Percentiles rank a stretch among this genome's conserved stretches.
These are phyloP conservation scores for Psilocybe sp. DNA, from an alignment of 768 basidiomycete species.

Conservation along the genomic window DNA sequence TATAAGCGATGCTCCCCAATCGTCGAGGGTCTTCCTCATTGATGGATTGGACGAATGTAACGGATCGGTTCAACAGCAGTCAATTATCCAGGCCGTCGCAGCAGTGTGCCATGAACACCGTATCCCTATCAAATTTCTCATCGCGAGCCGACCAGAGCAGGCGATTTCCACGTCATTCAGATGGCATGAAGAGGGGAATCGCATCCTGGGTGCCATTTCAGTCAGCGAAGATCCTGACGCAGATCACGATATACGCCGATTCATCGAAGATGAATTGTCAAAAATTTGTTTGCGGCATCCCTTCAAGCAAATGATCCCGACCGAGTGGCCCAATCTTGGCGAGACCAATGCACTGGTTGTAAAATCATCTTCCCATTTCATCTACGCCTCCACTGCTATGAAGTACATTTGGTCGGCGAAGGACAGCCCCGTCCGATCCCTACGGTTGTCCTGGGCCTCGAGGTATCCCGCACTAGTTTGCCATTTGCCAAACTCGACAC, in stretches of 20 bases:
- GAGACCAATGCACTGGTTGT: background rate
- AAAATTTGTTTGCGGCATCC: background rate
- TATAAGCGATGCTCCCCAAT: background rate
- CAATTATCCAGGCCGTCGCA: background rate
- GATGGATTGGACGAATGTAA: slow-evolving; percentile 4
- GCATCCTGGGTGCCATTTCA: background rate
- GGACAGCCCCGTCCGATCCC: background rate
- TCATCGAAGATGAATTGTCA: background rate
- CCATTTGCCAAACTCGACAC: background rate
- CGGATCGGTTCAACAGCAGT: background rate
- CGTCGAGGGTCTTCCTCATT: background rate
- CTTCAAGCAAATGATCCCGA: background rate
- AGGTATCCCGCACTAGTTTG: background rate
- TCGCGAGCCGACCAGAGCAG: slow-evolving; percentile 1
- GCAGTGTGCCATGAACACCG: background rate
- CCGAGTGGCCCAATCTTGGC: background rate
- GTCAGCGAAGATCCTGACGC: background rate
- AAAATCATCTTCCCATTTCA: background rate
- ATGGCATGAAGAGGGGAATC: background rate
- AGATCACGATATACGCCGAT: background rate
- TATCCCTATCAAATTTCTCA: background rate
- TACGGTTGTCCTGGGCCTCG: background rate
- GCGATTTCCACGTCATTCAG: background rate
- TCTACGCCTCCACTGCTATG: background rate
- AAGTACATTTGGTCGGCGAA: background rate